Base-by-base conservation (phyloP, 495 filamentous ascomycete species). In the Aspergillus diversus region DNA sequence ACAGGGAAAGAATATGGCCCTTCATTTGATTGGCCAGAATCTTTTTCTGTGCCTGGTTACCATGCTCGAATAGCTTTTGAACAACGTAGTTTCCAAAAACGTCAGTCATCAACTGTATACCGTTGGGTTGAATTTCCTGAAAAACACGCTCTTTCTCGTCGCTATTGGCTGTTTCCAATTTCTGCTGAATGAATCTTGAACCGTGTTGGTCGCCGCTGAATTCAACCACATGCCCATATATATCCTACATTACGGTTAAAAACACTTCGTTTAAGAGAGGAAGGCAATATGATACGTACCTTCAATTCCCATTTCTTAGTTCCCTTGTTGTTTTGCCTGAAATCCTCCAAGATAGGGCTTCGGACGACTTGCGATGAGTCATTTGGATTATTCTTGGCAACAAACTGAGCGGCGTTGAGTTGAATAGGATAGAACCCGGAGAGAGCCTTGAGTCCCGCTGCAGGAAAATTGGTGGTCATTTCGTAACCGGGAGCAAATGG, bases 11-110 rank as follows among this genome's bases (percentile, higher is more conserved):
- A 11, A 98, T 87, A 68, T 93, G 90, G 0, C 87, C 87, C 69
- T 91, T 91, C 93, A 99, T 97, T 66, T 89, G 84, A 55, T 86
- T 86, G 5, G 92, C 94, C 47, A 99, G 73, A 3, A 89, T 82
- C 73, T 90, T 92, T 77, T 99, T 99, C 73, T 98, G 96, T 7
- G 86, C 82, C 72, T 97, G 94, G 64, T 93, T 96, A 34, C 96
- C 96, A 69, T 98, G 92, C 75, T 98, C 94, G 66, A 97, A 98
- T 64, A 98, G 87, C 72, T 97, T 98, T 69, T 99, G 95, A 27
- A 98, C 95, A 39, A 99, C 95, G 70, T 98, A 99, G 75, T 99
- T 99, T 16, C 95, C 95, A 71, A 97, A 98, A 13, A 97, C 89
- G 71, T 98, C 96, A 11, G 89, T 94, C 92, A 97, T 97, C 47